Evolutionary conservation across 2,329 filamentous ascomycete species (phyloP).

Genomic region (Emmonsiellopsis sp.): DNA sequence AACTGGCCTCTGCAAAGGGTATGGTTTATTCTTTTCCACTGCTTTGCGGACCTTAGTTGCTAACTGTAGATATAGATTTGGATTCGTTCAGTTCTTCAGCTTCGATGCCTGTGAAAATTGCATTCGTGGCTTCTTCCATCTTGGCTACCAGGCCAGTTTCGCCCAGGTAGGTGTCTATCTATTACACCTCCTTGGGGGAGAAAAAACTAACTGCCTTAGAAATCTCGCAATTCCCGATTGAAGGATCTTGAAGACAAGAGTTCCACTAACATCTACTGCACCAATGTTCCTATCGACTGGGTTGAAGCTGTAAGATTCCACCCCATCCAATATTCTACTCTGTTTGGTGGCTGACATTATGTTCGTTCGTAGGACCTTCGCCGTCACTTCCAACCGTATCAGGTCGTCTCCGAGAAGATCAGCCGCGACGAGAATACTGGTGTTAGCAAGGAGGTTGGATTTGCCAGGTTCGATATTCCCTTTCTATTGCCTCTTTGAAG

Average conservation of each 20-base stretch:
- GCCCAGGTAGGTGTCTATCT: conserved; percentile 57
- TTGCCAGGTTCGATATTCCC: conserved; percentile 63
- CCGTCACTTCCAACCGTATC: conserved; percentile 44
- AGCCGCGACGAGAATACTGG: conserved; percentile 77
- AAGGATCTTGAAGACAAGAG: conserved; percentile 85
- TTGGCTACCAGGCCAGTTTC: conserved; percentile 96
- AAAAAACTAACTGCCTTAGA: conserved; percentile 44
- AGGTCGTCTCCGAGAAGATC: conserved; percentile 89
- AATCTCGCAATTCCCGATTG: conserved; percentile 96
- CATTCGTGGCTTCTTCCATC: conserved; percentile 87
- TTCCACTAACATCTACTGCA: conserved; percentile 96
- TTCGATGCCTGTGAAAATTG: conserved; percentile 87
- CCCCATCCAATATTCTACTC: conserved; percentile 11
- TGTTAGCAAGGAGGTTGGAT: conserved; percentile 92
- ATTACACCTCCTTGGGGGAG: conserved; percentile 9
- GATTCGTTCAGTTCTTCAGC: conserved; percentile 90
- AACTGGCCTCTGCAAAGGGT: conserved; percentile 95
- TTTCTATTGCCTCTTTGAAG: conserved; percentile 4
- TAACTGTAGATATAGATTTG: conserved; percentile 59
- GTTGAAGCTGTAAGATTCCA: conserved; percentile 66
- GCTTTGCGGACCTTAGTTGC: conserved; percentile 10
- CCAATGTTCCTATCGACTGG: conserved; percentile 85
- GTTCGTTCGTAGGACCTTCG: conserved; percentile 56
- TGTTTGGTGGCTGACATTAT: conserved; percentile 9
- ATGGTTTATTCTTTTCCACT: conserved; percentile 22